Percentiles rank a stretch among this genome's conserved stretches.
phyloP scores from a whole-genome alignment of 495 filamentous ascomycete species.

The Hypoxylon perforatum region DNA sequence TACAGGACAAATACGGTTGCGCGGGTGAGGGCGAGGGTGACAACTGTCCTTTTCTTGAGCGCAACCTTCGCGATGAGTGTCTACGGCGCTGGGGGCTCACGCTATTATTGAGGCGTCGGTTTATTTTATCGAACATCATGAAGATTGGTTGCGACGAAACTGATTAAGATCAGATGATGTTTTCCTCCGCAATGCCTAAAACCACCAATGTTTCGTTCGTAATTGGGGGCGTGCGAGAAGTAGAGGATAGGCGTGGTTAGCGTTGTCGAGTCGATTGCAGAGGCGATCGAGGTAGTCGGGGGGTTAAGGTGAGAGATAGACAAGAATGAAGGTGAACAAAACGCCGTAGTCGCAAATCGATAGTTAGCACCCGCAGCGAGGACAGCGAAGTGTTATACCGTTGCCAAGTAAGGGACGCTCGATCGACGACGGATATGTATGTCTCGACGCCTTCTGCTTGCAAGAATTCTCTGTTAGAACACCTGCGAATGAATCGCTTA shows the following conservation, averaged over 20 bases:
- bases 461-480: background rate
- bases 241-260: conserved; percentile 10
- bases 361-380: background rate
- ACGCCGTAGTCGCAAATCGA: background rate
- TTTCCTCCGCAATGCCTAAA: background rate
- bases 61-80: conserved; percentile 21
- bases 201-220: background rate
- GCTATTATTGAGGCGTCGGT: conserved; percentile 44
- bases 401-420: background rate
- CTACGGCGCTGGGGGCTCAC: conserved; percentile 36
- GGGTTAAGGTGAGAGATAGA: background rate
- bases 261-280: background rate
- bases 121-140: conserved; percentile 42
- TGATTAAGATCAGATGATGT: conserved; percentile 5
- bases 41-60: conserved; percentile 42
- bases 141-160: conserved; percentile 11
- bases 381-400: background rate
- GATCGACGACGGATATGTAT: background rate
- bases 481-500: conserved; percentile 20
- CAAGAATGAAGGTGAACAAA: background rate
- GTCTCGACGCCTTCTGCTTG: background rate
- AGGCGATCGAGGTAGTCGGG: background rate
- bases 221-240: no score
- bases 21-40: conserved; percentile 49
- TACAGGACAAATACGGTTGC: conserved; percentile 57